Evolutionary conservation across 768 basidiomycete species (phyloP), one percentile per base, ranked within the genome.

Genomic region (Boletus bicolor): DNA sequence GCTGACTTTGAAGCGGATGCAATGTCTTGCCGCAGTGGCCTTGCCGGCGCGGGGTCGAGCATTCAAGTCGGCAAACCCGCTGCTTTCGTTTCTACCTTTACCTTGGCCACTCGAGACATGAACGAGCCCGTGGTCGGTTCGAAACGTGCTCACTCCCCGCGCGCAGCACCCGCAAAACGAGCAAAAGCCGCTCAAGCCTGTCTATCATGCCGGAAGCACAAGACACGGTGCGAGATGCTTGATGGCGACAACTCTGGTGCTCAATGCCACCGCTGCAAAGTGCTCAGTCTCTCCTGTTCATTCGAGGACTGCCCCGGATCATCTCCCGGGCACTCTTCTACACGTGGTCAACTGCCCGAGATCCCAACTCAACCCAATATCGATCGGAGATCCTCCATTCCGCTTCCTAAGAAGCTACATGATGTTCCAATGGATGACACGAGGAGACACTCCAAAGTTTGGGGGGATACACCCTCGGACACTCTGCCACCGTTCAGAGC

Each of bases 181-280:
- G 70, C 74, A 21, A 78, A 78, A 56, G 73, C 77, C 0, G 68
- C 73, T 8, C 76, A 78, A 57, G 79, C 79, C 2, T 80, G 79
- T 58, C 54, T 74, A 4, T 74, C 76, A 26, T 80, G 79, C 55
- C 69, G 79, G n/a, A 72, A 73, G 54, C 75, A 78, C 59, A 80
- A 80, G 52, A 79, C 77, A 41, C 75, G 79, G 10, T 80, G 79
- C 61, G 79, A 81, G 66, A 68, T 78, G 52, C 71, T 81, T n/a
- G 79, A 79, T 21, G 69, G 67, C n/a, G 62, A 67, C 53, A 65
- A 71, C 41, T 58, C 68, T 32, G 68, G 64, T 26, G 61, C 75
- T 30, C 75, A 77, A 35, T 80, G 79, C 41, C 79, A 80, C 54
- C 76, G 79, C 12, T 80, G 80, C 60, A 77, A 78, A 61, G 78